phyloP scores from a whole-genome alignment of 2,329 filamentous ascomycete genomes.

The Paecilomyces formosus region DNA sequence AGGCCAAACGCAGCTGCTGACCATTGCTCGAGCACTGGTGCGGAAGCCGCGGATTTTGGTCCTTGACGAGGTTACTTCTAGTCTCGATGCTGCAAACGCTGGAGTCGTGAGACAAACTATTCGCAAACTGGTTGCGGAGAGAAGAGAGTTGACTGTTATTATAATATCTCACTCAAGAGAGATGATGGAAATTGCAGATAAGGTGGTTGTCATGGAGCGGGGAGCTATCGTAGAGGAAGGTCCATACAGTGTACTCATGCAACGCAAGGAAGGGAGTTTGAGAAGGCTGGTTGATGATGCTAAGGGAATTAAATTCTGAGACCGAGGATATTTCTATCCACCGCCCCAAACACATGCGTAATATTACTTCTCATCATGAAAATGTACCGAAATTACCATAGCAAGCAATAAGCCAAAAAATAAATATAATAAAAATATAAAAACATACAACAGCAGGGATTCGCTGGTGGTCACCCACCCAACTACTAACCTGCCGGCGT shows the following conservation, averaged over 20 bases:
- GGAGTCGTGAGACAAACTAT: slow-evolving; percentile 59
- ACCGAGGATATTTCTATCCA: no score
- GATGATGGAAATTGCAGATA: slow-evolving; percentile 78
- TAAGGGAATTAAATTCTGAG: not conserved
- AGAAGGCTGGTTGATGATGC: slow-evolving; percentile 25
- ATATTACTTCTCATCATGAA: no score
- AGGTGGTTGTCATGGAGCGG: slow-evolving; percentile 65
- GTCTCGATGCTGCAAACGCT: slow-evolving; percentile 65
- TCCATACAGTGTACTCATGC: slow-evolving; percentile 53
- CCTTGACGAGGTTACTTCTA: slow-evolving; percentile 80
- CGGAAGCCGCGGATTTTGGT: slow-evolving; percentile 65
- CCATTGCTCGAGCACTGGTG: slow-evolving; percentile 71
- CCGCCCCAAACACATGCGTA: no score
- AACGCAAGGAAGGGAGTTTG: slow-evolving; percentile 39
- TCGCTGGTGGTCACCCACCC: no score
- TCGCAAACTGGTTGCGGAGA: slow-evolving; percentile 39
- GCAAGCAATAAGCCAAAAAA: no score
- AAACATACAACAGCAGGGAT: no score
- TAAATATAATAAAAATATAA: no score
- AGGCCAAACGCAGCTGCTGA: slow-evolving; percentile 74
- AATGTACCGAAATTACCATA: no score
- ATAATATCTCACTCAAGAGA: slow-evolving; percentile 74
- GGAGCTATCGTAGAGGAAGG: slow-evolving; percentile 63
- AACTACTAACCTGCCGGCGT: no score
- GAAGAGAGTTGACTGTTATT: slow-evolving; percentile 57